These are phyloP conservation scores for Alternaria rosae DNA, from an alignment of 2,329 filamentous ascomycete species.

Conservation along the genomic window DNA sequence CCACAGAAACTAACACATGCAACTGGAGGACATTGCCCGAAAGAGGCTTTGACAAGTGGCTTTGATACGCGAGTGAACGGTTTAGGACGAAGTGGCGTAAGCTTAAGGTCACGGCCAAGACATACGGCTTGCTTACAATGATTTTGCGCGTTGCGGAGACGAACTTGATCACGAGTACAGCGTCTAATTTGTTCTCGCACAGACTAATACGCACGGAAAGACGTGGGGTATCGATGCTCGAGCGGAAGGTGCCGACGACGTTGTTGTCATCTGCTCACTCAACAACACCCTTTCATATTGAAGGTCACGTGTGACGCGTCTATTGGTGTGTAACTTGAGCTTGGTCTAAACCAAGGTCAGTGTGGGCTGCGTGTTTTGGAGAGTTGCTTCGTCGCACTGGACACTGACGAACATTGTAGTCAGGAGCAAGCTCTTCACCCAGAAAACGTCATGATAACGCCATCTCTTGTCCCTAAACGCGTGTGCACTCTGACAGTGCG, in stretches of 20 bases:
- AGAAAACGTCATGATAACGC: neutral
- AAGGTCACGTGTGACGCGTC: neutral
- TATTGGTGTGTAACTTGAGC: neutral
- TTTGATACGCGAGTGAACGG: neutral
- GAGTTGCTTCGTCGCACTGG: neutral
- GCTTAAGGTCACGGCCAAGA: slow-evolving; percentile 11
- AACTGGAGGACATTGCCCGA: neutral
- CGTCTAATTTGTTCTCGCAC: neutral
- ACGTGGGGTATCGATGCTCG: neutral
- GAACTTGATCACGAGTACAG: neutral
- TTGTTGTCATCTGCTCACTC: neutral
- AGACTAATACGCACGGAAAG: neutral
- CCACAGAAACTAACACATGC: neutral
- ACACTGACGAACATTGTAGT: neutral
- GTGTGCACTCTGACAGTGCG: neutral
- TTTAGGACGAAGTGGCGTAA: neutral
- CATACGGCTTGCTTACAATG: slow-evolving; percentile 15
- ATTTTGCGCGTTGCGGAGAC: neutral
- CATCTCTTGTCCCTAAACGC: neutral
- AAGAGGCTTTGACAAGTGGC: neutral
- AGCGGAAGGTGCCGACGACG: neutral
- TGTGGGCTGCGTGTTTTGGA: neutral
- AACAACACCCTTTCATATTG: neutral
- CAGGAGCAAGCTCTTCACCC: neutral
- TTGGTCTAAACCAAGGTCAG: neutral